These are phyloP conservation scores for Areca catechu DNA, from an alignment of 176 grass and related monocot genomes.

Conservation along the genomic window DNA sequence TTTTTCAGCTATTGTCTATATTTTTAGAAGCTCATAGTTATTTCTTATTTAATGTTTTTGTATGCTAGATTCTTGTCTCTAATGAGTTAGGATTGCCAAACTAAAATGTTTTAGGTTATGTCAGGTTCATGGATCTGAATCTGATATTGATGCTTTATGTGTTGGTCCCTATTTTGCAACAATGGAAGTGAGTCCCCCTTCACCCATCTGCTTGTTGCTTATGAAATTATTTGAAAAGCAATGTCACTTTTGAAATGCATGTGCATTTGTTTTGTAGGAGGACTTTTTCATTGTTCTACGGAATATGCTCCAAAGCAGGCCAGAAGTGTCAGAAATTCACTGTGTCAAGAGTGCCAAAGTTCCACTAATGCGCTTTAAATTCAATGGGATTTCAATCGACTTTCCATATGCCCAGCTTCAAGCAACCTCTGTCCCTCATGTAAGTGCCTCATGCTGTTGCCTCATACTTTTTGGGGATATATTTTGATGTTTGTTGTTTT, in stretches of 20 bases:
- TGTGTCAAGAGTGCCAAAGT: conserved; percentile 50
- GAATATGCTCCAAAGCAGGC: conserved; percentile 37
- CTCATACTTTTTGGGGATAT: too few species aligned
- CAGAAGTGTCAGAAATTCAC: conserved; percentile 45
- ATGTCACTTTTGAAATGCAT: not conserved
- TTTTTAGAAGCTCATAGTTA: too few species aligned
- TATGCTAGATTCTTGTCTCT: not conserved
- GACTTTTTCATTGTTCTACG: conserved; percentile 60
- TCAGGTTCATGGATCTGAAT: conserved; percentile 62
- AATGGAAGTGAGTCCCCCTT: conserved; percentile 40
- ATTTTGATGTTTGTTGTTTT: too few species aligned
- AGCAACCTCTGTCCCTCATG: conserved; percentile 41
- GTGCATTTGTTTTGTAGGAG: conserved; percentile 13
- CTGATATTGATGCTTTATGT: conserved; percentile 62
- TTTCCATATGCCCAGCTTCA: conserved; percentile 48
- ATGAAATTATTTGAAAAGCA: conserved; percentile 1
- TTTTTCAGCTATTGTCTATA: too few species aligned
- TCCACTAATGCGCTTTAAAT: conserved; percentile 59
- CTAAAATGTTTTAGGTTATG: not conserved
- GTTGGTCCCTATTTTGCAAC: conserved; percentile 52
- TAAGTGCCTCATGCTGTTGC: conserved; percentile 17
- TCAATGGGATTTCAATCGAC: conserved; percentile 48
- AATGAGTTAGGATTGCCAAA: not conserved
- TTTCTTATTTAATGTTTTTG: too few species aligned
- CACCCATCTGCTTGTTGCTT: not conserved